These are phyloP conservation scores for Thalassiosira hispida DNA, from an alignment of 352 stramenopile genomes.

Conservation along the genomic window DNA sequence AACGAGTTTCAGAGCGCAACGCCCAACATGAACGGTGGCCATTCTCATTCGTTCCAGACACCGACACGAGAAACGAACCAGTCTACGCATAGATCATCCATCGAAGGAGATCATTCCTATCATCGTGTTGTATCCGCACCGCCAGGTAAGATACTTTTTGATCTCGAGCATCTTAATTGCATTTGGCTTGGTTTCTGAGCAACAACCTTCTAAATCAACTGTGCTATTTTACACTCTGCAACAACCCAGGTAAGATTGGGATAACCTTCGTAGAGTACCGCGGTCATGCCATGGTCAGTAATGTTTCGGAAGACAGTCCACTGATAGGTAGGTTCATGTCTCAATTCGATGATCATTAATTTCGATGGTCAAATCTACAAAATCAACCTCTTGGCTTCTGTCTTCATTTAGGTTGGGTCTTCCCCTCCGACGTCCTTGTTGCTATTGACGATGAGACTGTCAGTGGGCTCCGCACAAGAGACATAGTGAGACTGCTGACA, in stretches of 20 bases:
- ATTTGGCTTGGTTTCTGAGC: too few species aligned
- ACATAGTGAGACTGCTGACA: constrained; percentile 81
- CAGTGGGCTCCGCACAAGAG: constrained; percentile 70
- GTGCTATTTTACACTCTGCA: not conserved
- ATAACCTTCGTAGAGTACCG: constrained; percentile 81
- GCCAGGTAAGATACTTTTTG: too few species aligned
- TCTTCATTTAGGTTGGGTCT: constrained; percentile 80
- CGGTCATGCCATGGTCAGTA: constrained; percentile 80
- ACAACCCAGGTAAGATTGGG: constrained; percentile 69
- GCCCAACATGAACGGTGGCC: not conserved
- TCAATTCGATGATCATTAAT: too few species aligned
- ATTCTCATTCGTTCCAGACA: constrained; percentile 9
- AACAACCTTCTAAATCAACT: constrained; percentile 5
- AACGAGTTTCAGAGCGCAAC: constrained; percentile 6
- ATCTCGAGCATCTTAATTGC: too few species aligned
- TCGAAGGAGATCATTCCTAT: constrained; percentile 58
- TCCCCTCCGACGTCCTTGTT: constrained; percentile 79
- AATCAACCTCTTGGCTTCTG: too few species aligned
- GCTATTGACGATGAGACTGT: constrained; percentile 81
- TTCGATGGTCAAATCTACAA: too few species aligned
- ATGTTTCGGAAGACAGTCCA: constrained; percentile 71
- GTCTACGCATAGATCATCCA: not conserved
- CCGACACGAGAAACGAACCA: constrained; percentile 10
- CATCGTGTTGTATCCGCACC: constrained; percentile 80
- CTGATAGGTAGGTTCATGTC: too few species aligned